Evolutionary conservation across 2,329 filamentous ascomycete genomes (phyloP).

Genomic region (Fusarium sp.): DNA sequence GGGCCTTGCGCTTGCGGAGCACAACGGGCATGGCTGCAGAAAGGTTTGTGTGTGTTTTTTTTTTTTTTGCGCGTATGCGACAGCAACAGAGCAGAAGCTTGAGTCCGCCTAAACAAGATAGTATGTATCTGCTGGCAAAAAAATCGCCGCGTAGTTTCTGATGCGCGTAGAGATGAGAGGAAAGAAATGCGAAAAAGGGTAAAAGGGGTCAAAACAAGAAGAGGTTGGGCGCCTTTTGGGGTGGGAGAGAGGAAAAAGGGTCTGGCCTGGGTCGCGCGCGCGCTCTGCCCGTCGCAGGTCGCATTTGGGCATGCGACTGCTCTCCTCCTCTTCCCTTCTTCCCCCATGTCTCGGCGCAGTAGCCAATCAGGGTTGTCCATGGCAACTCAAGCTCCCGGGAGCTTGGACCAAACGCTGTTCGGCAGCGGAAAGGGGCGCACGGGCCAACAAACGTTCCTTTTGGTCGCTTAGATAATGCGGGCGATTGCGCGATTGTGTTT

Average conservation of each 20-base stretch:
- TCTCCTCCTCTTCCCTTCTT: background rate
- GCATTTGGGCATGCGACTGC: conserved; percentile 31
- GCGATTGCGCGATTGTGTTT: conserved; percentile 15
- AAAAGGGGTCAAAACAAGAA: conserved; percentile 32
- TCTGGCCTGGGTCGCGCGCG: conserved; percentile 17
- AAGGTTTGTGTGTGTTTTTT: background rate
- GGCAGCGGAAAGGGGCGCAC: conserved; percentile 36
- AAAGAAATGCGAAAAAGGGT: background rate
- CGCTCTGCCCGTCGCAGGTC: conserved; percentile 38
- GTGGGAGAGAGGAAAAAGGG: conserved; percentile 8
- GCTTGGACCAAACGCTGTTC: conserved; percentile 43
- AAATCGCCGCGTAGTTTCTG: conserved; percentile 12
- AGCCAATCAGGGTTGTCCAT: conserved; percentile 39
- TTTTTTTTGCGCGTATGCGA: conserved; percentile 23
- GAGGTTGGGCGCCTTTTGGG: conserved; percentile 39
- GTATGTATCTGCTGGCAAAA: conserved; percentile 11
- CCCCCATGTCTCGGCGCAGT: conserved; percentile 25
- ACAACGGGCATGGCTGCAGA: conserved; percentile 60
- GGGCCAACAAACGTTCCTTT: conserved; percentile 15
- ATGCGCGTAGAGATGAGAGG: conserved; percentile 23
- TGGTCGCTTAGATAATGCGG: conserved; percentile 28
- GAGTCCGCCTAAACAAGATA: conserved; percentile 11
- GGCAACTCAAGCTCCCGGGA: conserved; percentile 43
- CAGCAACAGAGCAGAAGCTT: conserved; percentile 23
- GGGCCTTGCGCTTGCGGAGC: conserved; percentile 68